A percentile compares a stretch with the other conserved stretches of the same genome.
phyloP scores from a whole-genome alignment of 139 green algal genomes.

The Spirogloea muscicola region DNA sequence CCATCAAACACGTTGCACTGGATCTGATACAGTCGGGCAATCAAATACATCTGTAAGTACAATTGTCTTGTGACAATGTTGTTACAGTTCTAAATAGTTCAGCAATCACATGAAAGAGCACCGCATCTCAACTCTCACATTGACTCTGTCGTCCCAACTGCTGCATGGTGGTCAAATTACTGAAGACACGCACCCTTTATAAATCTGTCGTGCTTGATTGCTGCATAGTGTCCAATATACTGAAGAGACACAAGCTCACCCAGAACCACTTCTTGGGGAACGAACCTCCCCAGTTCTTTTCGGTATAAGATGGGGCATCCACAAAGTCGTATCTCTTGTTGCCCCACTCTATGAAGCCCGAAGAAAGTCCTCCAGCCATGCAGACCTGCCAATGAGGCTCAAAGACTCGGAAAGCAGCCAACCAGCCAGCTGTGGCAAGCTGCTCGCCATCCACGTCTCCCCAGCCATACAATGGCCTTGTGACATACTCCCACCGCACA shows the following conservation, averaged over 20 bases:
- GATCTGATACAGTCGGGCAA: slow-evolving; percentile 8
- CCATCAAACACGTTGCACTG: slow-evolving; percentile 90
- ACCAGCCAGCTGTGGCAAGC: slow-evolving; percentile 82
- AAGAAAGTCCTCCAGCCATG: slow-evolving; percentile 74
- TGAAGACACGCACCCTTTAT: background rate
- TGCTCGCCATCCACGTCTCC: slow-evolving; percentile 49
- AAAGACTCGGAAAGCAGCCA: slow-evolving; percentile 87
- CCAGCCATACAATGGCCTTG: slow-evolving; percentile 72
- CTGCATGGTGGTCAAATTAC: background rate
- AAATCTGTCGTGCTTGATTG: background rate
- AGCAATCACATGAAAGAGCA: background rate
- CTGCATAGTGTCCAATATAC: background rate
- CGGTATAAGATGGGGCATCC: slow-evolving; percentile 54
- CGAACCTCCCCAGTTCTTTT: slow-evolving; percentile 97
- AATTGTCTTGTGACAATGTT: too few species aligned
- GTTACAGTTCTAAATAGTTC: too few species aligned
- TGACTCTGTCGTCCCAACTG: background rate
- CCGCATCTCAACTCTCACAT: too few species aligned
- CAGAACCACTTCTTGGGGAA: slow-evolving; percentile 70
- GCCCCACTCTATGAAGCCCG: slow-evolving; percentile 86
- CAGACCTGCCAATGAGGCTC: slow-evolving; percentile 97
- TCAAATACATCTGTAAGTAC: too few species aligned
- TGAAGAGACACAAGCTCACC: slow-evolving; percentile 2
- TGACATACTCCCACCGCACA: slow-evolving; percentile 67
- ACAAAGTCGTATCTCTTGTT: slow-evolving; percentile 60